Evolutionary conservation across 2,329 filamentous ascomycete species (phyloP).

Genomic region (Aspergillus hortae): DNA sequence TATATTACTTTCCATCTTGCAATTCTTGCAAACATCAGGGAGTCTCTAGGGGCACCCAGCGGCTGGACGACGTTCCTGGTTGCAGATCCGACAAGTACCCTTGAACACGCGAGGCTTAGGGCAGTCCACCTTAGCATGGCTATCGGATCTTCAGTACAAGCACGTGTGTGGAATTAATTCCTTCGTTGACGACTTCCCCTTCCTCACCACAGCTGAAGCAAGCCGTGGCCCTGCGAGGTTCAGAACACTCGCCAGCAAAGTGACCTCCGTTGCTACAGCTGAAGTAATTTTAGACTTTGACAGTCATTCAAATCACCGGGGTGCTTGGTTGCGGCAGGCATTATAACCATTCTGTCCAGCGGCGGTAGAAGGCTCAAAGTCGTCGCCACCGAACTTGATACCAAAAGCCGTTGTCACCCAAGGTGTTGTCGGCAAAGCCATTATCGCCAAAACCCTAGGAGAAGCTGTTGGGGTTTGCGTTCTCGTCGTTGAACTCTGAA

Average conservation of each 20-base stretch:
- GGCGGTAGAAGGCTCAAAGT: constrained; percentile 3
- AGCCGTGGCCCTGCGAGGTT: constrained; percentile 35
- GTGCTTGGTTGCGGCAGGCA: constrained; percentile 36
- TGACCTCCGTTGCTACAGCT: constrained; percentile 37
- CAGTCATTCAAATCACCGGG: not conserved
- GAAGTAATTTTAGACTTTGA: constrained; percentile 7
- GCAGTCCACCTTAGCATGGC: constrained; percentile 44
- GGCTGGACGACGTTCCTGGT: constrained; percentile 45
- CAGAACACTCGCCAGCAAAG: constrained; percentile 43
- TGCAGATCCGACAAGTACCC: constrained; percentile 45
- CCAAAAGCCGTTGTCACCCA: constrained; percentile 7
- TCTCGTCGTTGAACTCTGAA: not conserved
- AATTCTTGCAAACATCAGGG: constrained; percentile 46
- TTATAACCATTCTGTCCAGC: constrained; percentile 17
- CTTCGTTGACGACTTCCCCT: constrained; percentile 27
- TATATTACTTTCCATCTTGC: constrained; percentile 40
- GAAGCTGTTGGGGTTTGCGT: not conserved
- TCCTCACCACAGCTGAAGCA: constrained; percentile 44
- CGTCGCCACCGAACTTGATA: constrained; percentile 4
- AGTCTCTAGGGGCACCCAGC: constrained; percentile 43
- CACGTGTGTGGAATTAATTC: not conserved
- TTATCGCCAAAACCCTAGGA: constrained; percentile 5
- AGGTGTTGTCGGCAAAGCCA: not conserved
- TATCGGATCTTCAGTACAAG: constrained; percentile 11
- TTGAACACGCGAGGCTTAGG: constrained; percentile 46